Conservation (phyloP, 768 basidiomycete species). For the Exidia glandulosa region DNA sequence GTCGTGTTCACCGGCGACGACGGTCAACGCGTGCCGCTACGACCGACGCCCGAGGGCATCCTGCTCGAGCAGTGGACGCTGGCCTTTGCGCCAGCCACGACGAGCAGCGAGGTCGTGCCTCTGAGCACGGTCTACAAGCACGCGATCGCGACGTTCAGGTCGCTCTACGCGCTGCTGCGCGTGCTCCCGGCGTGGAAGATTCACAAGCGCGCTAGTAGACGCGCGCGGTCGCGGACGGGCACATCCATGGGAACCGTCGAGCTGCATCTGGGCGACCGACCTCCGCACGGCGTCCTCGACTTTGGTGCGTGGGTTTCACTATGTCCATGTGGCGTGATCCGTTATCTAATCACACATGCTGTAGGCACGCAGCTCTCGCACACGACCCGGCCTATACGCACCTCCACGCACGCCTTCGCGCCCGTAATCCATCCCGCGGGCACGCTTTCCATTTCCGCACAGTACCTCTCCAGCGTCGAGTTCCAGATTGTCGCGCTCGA, state of each 20-base stretch:
- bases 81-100: slow-evolving; percentile 23
- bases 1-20: slow-evolving; percentile 54
- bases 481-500: slow-evolving; percentile 73
- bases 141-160: slow-evolving; percentile 71
- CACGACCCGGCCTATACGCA: slow-evolving; percentile 31
- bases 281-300: slow-evolving; percentile 17
- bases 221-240: slow-evolving; percentile 29
- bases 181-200: slow-evolving; percentile 71
- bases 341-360: slow-evolving; percentile 4
- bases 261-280: slow-evolving; percentile 28
- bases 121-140: slow-evolving; percentile 78
- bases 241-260: slow-evolving; percentile 24
- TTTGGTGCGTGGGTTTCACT: slow-evolving; percentile 21
- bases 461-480: slow-evolving; percentile 54
- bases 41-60: slow-evolving; percentile 57
- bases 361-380: slow-evolving; percentile 30
- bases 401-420: slow-evolving; percentile 49
- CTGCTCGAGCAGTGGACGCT: slow-evolving; percentile 66
- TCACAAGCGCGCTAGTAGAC: slow-evolving; percentile 43
- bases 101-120: slow-evolving; percentile 12
- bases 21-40: slow-evolving; percentile 47
- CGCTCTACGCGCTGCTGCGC: slow-evolving; percentile 59
- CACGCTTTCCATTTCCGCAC: slow-evolving; percentile 45
- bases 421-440: slow-evolving; percentile 60
- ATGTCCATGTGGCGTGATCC: neutral